These are phyloP conservation scores for Ceratocystis smalleyi DNA, from an alignment of 2,329 filamentous ascomycete species.

Conservation along the genomic window DNA sequence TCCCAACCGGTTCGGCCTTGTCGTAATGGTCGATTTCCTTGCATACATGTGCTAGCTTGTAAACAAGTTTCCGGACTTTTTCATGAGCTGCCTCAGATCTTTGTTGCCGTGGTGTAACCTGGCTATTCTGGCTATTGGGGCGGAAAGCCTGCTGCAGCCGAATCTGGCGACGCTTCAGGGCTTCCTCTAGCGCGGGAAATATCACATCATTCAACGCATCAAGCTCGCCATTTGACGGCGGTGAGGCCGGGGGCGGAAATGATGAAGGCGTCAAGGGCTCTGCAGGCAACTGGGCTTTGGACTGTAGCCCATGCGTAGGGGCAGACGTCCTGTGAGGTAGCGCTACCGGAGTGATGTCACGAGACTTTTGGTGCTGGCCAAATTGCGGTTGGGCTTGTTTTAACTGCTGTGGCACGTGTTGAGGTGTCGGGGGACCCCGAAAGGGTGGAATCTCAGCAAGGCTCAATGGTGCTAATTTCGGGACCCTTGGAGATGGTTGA, in stretches of 20 bases:
- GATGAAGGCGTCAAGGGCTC: slow-evolving; percentile 29
- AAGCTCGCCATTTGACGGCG: slow-evolving; percentile 51
- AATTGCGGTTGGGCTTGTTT: slow-evolving; percentile 18
- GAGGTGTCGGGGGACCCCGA: slow-evolving; percentile 26
- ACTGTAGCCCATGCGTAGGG: slow-evolving; percentile 19
- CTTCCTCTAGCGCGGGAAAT: slow-evolving; percentile 80
- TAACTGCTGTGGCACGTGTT: slow-evolving; percentile 16
- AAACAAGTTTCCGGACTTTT: slow-evolving; percentile 63
- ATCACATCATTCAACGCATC: slow-evolving; percentile 85
- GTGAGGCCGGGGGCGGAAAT: slow-evolving; percentile 41
- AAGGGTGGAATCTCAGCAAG: slow-evolving; percentile 43
- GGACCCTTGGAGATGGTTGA: not conserved
- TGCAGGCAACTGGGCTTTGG: slow-evolving; percentile 24
- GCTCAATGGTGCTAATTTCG: slow-evolving; percentile 27
- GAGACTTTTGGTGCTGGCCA: slow-evolving; percentile 15
- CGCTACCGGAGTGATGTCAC: slow-evolving; percentile 18
- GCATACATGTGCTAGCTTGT: slow-evolving; percentile 68
- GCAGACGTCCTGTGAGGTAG: slow-evolving; percentile 10
- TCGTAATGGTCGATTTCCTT: slow-evolving; percentile 84
- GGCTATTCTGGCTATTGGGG: slow-evolving; percentile 26
- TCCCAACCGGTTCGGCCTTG: slow-evolving; percentile 71
- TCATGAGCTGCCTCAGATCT: slow-evolving; percentile 62
- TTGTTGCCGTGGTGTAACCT: slow-evolving; percentile 47
- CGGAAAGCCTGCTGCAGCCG: slow-evolving; percentile 40
- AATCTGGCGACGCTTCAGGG: slow-evolving; percentile 62